phyloP scores from a whole-genome alignment of 139 green algal species.

The Picochlorum sp. region DNA sequence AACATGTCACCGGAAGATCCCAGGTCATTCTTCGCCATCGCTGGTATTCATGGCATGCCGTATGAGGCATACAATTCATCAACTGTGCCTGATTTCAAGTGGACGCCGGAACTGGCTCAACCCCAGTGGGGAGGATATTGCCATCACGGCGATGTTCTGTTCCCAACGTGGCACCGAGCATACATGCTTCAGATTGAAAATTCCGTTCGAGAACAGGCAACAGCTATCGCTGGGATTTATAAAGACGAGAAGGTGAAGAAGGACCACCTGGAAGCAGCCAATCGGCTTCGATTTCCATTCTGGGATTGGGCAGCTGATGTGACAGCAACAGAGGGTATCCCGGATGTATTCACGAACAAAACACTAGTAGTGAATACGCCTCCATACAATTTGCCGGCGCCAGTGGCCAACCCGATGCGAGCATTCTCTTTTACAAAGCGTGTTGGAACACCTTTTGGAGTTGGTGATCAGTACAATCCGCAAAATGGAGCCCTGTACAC shows the following conservation, averaged over 20 bases:
- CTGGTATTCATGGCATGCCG: background rate
- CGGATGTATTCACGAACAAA: background rate
- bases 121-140: constrained; percentile 3
- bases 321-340: background rate
- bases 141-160: constrained; percentile 3
- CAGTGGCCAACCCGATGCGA: background rate
- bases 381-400: background rate
- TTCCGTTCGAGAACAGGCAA: background rate
- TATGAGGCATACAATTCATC: background rate
- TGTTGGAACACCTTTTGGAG: background rate
- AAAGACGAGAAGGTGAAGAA: background rate
- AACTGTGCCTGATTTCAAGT: background rate
- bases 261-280: background rate
- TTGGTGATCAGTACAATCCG: background rate
- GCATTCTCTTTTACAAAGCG: background rate
- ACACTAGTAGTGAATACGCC: background rate
- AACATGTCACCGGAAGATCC: background rate
- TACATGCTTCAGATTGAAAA: background rate
- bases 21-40: background rate
- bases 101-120: background rate
- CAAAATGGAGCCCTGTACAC: background rate
- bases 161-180: constrained; percentile 6
- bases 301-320: background rate
- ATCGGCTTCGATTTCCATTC: background rate
- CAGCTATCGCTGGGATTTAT: background rate